Conservation (phyloP, 495 filamentous ascomycete genomes). For the Xylaria cubensis region DNA sequence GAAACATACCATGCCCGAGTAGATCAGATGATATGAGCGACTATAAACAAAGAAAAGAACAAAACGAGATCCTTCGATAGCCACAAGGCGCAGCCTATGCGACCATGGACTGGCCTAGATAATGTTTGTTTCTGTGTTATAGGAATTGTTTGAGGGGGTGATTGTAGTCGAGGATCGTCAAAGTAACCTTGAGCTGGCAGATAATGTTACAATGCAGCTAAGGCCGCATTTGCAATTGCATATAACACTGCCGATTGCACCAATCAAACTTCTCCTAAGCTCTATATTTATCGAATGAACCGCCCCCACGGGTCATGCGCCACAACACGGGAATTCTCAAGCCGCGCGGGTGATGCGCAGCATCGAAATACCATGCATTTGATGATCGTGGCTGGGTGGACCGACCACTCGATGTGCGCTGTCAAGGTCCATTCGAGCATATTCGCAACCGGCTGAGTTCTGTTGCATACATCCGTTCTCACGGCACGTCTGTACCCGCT, state of each 20-base stretch:
- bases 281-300: slow-evolving; percentile 28
- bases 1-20: slow-evolving; percentile 10
- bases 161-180: slow-evolving; percentile 20
- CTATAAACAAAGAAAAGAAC: slow-evolving; percentile 2
- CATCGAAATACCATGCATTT: slow-evolving; percentile 5
- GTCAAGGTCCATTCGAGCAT: not conserved
- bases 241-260: slow-evolving; percentile 3
- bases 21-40: slow-evolving; percentile 13
- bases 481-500: slow-evolving; percentile 43
- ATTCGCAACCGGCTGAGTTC: slow-evolving; percentile 17
- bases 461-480: slow-evolving; percentile 23
- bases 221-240: slow-evolving; percentile 13
- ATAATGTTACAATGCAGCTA: slow-evolving; percentile 22
- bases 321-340: slow-evolving; percentile 14
- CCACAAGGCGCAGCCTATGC: slow-evolving; percentile 18
- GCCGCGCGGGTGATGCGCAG: slow-evolving; percentile 24
- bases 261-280: slow-evolving; percentile 9
- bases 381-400: slow-evolving; percentile 10
- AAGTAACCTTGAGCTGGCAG: slow-evolving; percentile 14
- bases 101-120: slow-evolving; percentile 2
- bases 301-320: slow-evolving; percentile 27
- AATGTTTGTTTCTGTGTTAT: not conserved
- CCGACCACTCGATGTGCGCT: slow-evolving; percentile 10
- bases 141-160: slow-evolving; percentile 1
- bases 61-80: not conserved